These are phyloP conservation scores for Neopestalotiopsis sp. DNA, from an alignment of 2,329 filamentous ascomycete genomes.

Conservation along the genomic window DNA sequence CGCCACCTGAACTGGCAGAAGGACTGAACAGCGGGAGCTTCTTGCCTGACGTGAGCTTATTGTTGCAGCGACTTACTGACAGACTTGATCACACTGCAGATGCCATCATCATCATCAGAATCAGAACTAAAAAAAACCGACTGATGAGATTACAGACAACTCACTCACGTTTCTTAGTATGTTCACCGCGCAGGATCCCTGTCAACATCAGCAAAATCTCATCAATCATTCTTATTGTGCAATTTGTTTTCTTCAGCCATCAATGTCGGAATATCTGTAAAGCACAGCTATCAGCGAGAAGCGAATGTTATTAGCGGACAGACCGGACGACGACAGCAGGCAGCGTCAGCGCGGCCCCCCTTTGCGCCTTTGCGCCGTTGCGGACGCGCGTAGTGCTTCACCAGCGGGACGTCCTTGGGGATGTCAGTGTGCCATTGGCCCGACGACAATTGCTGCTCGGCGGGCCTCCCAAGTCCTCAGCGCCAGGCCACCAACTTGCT, in stretches of 20 bases:
- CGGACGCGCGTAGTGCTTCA: conserved; percentile 7
- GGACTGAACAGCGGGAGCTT: neutral
- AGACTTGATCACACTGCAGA: neutral
- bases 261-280: neutral
- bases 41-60: conserved; percentile 10
- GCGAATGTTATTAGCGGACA: neutral
- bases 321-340: neutral
- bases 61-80: neutral
- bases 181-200: neutral
- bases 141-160: neutral
- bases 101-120: neutral
- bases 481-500: neutral
- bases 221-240: neutral
- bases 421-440: conserved; percentile 8
- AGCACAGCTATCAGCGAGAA: neutral
- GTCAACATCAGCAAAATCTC: neutral
- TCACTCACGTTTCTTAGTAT: neutral
- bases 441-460: neutral
- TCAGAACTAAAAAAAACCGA: neutral
- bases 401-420: neutral
- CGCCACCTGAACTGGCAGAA: neutral
- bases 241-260: neutral
- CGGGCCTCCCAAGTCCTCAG: neutral
- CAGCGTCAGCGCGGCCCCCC: conserved; percentile 4
- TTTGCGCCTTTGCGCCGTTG: neutral